Evolutionary conservation across 495 filamentous ascomycete genomes (phyloP).

Genomic region (Mytilinidion resinicola): DNA sequence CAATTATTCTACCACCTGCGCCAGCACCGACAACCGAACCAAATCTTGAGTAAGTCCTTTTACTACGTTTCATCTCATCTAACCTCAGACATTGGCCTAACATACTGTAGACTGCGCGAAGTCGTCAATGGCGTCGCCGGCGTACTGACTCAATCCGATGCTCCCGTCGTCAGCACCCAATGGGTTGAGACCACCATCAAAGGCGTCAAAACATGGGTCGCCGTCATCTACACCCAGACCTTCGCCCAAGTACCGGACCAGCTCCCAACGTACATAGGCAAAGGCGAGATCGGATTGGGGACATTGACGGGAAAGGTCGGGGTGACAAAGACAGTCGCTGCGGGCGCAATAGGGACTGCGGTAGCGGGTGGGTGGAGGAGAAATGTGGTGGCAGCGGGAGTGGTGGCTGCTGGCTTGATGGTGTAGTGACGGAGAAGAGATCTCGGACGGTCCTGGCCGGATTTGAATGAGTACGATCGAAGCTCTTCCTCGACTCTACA

Average conservation of each 20-base stretch:
- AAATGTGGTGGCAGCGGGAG: constrained; percentile 6
- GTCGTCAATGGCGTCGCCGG: background rate
- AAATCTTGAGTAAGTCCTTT: background rate
- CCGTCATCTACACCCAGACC: constrained; percentile 18
- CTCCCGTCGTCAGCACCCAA: constrained; percentile 5
- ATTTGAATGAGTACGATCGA: background rate
- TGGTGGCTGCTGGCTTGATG: constrained; percentile 10
- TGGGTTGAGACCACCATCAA: constrained; percentile 28
- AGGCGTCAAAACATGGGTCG: constrained; percentile 26
- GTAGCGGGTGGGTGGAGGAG: constrained; percentile 1
- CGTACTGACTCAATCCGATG: background rate
- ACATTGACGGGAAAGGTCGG: constrained; percentile 26
- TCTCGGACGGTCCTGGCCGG: background rate
- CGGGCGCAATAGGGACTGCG: constrained; percentile 8
- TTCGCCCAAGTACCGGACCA: constrained; percentile 17
- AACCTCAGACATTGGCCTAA: background rate
- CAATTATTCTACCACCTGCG: background rate
- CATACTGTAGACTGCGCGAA: constrained; percentile 4
- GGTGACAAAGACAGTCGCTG: constrained; percentile 20
- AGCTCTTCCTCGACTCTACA: background rate
- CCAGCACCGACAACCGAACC: background rate
- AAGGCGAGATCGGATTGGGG: constrained; percentile 28
- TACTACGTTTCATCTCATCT: background rate
- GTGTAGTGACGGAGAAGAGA: background rate
- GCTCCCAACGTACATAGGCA: constrained; percentile 10